Conservation (phyloP, 257 asterid species). For the Rehmannia glutinosa region DNA sequence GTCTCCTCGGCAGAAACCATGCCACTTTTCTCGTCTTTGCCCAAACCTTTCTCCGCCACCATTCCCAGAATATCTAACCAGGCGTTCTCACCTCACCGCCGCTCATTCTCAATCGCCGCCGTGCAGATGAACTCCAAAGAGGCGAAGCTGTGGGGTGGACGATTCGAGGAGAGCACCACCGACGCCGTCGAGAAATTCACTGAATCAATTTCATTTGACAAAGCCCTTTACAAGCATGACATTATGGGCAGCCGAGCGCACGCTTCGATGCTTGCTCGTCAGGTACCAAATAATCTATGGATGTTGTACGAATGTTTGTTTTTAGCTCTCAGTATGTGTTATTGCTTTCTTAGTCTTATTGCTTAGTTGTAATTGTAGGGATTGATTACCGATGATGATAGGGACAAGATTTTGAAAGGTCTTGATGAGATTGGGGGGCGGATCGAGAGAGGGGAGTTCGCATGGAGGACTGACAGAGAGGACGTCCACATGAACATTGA, state of each 20-base stretch:
- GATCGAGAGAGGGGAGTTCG: slow-evolving; percentile 71
- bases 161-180: slow-evolving; percentile 88
- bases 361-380: slow-evolving; percentile 38
- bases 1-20: slow-evolving; percentile 14
- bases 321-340: neutral
- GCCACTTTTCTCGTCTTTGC: slow-evolving; percentile 15
- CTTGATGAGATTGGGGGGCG: slow-evolving; percentile 65
- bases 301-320: neutral
- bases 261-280: slow-evolving; percentile 89
- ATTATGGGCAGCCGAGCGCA: slow-evolving; percentile 97
- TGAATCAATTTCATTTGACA: slow-evolving; percentile 87
- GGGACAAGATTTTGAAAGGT: slow-evolving; percentile 60
- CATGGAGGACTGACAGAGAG: slow-evolving; percentile 97
- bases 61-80: neutral
- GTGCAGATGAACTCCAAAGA: slow-evolving; percentile 58
- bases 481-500: slow-evolving; percentile 99
- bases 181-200: slow-evolving; percentile 92
- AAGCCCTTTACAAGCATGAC: slow-evolving; percentile 86
- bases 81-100: slow-evolving; percentile 4
- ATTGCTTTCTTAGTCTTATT: neutral
- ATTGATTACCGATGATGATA: slow-evolving; percentile 72
- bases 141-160: slow-evolving; percentile 94
- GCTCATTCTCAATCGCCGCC: slow-evolving; percentile 29
- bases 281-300: slow-evolving; percentile 30
- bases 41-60: slow-evolving; percentile 25